Base-by-base conservation (phyloP, 768 basidiomycete genomes). In the Boletus subcaerulescens region DNA sequence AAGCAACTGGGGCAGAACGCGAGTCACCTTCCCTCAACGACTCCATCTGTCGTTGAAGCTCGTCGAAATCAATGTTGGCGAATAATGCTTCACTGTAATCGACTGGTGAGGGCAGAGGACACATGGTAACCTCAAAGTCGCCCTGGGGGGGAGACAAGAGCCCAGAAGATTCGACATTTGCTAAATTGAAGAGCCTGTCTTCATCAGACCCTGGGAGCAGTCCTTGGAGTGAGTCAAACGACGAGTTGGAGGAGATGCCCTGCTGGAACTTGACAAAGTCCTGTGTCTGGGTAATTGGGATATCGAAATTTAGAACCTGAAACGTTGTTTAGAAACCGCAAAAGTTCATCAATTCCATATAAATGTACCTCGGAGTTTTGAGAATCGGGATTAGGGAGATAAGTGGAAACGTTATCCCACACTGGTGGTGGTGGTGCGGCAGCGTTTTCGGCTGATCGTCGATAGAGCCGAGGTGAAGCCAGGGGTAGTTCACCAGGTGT, bases 131-230 rank as follows among this genome's bases (percentile, higher is more conserved):
- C 46, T 78, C 73, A 35, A 79, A 60, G 40, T 75, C 69, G 4
- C 73, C 74, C 13, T 57, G 59, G 3, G 79, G 77, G 26, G 71
- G 66, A 32, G 67, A 53, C 14, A 69, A 24, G 29, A 79, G 60
- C 22, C 55, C 56, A 22, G 67, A 53, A 3, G 69, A 46, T 52
- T 74, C 68, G 45, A 77, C 64, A 26, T 70, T 65, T 1, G 66
- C 50, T 18, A 77, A 55, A 48, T 70, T 66, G 60, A 75, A 80
- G 29, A 76, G 57, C 18, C 67, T 67, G 5, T 68, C 70, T 56
- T 73, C 67, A 9, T 61, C 61, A 3, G 73, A 71, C 9, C 60
- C 57, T 11, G 71, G 65, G 20, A 76, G 42, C 26, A 73, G 57
- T 5, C 69, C 68, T 29, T 68, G 66, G 39, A 74, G 52, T 10